Evolutionary conservation across 2,329 filamentous ascomycete genomes (phyloP).

Genomic region (Sarocladium strictum): DNA sequence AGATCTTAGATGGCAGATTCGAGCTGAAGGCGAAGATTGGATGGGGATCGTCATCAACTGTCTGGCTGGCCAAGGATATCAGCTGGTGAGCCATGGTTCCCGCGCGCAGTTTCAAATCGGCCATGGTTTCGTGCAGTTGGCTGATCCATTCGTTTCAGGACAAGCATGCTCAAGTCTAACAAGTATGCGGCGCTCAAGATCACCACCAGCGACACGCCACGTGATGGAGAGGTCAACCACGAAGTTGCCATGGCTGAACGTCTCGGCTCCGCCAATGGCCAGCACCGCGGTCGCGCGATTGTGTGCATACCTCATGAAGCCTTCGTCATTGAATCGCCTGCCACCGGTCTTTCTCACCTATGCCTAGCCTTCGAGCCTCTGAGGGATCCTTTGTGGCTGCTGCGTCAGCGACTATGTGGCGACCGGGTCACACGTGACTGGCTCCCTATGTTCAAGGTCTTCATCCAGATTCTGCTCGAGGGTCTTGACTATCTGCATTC

Average conservation of each 20-base stretch:
- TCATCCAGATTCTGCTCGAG: slow-evolving; percentile 25
- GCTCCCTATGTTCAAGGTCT: slow-evolving; percentile 9
- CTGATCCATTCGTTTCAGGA: neutral
- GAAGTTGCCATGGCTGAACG: neutral
- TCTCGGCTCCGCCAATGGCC: neutral
- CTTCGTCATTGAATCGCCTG: neutral
- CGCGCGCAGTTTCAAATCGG: neutral
- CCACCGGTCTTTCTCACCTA: neutral
- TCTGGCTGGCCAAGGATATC: neutral
- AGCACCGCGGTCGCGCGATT: neutral
- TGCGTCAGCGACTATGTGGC: neutral
- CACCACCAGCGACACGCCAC: neutral
- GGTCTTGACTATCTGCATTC: slow-evolving; percentile 34
- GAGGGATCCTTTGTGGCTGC: neutral
- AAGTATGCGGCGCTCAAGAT: neutral
- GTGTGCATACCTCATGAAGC: neutral
- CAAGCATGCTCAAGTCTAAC: neutral
- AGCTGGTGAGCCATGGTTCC: neutral
- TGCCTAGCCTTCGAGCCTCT: neutral
- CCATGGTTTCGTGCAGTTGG: neutral
- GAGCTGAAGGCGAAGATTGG: neutral
- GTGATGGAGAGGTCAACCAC: neutral
- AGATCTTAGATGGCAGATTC: neutral
- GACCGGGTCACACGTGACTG: neutral
- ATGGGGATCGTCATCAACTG: neutral